A percentile compares a stretch with the other conserved stretches of the same genome.
Evolutionary conservation across 495 filamentous ascomycete species (phyloP).

Genomic region (Trichoderma virens): DNA sequence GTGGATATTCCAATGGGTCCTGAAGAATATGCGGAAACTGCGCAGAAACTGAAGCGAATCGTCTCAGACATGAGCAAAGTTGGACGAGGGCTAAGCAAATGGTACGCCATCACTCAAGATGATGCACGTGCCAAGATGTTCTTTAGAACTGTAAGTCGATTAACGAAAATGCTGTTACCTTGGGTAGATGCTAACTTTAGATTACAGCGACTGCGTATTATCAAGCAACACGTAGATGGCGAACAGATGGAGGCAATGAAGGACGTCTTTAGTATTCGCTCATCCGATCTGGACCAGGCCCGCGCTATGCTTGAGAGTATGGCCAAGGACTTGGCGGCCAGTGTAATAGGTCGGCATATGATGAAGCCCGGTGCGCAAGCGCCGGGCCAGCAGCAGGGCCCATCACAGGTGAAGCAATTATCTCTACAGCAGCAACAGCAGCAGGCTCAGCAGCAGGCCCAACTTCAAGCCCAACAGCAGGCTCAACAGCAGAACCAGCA

Average conservation of each 20-base stretch:
- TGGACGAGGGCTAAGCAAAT: slow-evolving; percentile 27
- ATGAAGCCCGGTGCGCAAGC: slow-evolving; percentile 15
- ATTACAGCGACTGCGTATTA: slow-evolving; percentile 46
- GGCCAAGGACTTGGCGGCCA: slow-evolving; percentile 21
- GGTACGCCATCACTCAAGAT: slow-evolving; percentile 36
- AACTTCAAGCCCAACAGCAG: slow-evolving; percentile 19
- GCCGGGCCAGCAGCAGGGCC: neutral
- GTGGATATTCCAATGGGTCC: slow-evolving; percentile 33
- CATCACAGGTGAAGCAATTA: neutral
- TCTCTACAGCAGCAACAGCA: slow-evolving; percentile 11
- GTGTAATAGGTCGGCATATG: slow-evolving; percentile 12
- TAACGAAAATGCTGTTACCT: neutral
- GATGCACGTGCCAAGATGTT: slow-evolving; percentile 36
- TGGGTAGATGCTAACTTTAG: slow-evolving; percentile 18
- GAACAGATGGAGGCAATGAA: slow-evolving; percentile 42
- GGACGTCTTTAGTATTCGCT: slow-evolving; percentile 51
- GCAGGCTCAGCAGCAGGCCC: slow-evolving; percentile 19
- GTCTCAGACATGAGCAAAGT: slow-evolving; percentile 27
- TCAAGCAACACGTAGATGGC: slow-evolving; percentile 50
- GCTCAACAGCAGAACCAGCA: too few relatives aligned
- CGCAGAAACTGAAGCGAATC: slow-evolving; percentile 24
- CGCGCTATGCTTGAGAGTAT: slow-evolving; percentile 38
- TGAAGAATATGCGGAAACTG: slow-evolving; percentile 27
- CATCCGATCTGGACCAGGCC: slow-evolving; percentile 45
- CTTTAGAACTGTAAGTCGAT: slow-evolving; percentile 34